These are phyloP conservation scores for Dactylellina sp. DNA, from an alignment of 2,329 filamentous ascomycete species.

Conservation along the genomic window DNA sequence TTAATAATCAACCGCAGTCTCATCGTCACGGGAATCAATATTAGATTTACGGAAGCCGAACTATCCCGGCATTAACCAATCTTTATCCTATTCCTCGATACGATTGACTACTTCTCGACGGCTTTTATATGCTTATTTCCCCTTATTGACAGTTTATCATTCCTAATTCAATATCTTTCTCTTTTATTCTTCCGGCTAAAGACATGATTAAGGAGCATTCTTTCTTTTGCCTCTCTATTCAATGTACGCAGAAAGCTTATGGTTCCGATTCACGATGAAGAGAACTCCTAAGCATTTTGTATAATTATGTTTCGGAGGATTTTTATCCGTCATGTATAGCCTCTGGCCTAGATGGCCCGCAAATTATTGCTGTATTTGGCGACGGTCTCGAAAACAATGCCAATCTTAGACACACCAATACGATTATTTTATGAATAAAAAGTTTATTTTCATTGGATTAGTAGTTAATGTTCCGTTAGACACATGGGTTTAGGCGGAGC, in stretches of 20 bases:
- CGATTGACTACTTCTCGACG: not conserved
- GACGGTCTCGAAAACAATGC: not conserved
- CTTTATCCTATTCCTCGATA: not conserved
- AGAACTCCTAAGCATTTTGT: not conserved
- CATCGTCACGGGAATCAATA: not conserved
- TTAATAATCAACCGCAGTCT: not conserved
- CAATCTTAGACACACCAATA: slow-evolving; percentile 1
- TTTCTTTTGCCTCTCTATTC: too few relatives aligned
- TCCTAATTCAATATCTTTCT: not conserved
- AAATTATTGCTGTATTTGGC: not conserved
- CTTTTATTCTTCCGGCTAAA: too few relatives aligned
- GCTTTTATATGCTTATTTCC: not conserved
- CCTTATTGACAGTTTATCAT: not conserved
- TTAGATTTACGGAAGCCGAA: not conserved
- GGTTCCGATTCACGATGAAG: not conserved
- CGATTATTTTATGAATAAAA: not conserved
- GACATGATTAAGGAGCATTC: too few relatives aligned
- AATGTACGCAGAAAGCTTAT: not conserved
- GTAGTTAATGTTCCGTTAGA: slow-evolving; percentile 10
- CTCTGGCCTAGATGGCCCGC: not conserved
- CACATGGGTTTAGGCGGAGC: not conserved
- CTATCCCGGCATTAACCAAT: not conserved
- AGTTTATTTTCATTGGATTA: slow-evolving; percentile 1
- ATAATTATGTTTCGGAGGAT: not conserved
- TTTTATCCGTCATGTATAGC: not conserved